Evolutionary conservation across 2,329 filamentous ascomycete genomes (phyloP), one percentile per base, ranked within the genome.

Genomic region (Penicillium sp.): DNA sequence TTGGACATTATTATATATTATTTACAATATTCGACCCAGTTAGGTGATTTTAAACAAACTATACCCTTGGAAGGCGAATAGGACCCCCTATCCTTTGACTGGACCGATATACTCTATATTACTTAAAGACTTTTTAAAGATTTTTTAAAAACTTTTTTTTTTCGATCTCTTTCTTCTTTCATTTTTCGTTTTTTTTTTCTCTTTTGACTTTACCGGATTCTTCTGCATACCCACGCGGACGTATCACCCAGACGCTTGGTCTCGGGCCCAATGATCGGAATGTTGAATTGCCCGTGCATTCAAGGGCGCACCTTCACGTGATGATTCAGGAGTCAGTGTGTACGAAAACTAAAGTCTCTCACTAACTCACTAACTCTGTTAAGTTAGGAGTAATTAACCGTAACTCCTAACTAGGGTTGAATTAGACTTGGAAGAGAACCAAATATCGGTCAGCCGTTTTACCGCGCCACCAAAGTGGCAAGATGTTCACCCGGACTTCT

Each of bases 381-480:
- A 23, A 23, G 21, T 23, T 23, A 23, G 19, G 25, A 29, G 17
- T 13, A 21, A 19, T 9, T 21, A 6, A 39, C n/a, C 17, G n/a
- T 23, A 15, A 35, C 45, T 23, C 12, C 25, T 44, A 6, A 45
- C 25, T 31, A 47, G 19, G 7, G 8, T 47, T 15, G 13, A 33
- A 47, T 47, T 33, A 17, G 44, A 45, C 44, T 31, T 21, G 12
- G n/a, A 33, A 45, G 4, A 33, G 12, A 27, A 36, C 15, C 21
- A 25, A 49, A 36, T 38, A 25, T 36, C 23, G 15, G 21, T 49
- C 15, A 21, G 12, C 45, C 21, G 36, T 41, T 42, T 55, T 29
- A 15, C 53, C 52, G 38, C 54, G 53, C 53, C 53, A 55, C 53
- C 23, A 36, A 6, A 8, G 55, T 57, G 55, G 55, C 55, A 53